Conservation (phyloP, 73 alveolate genomes). For the Halteria grandinella region DNA sequence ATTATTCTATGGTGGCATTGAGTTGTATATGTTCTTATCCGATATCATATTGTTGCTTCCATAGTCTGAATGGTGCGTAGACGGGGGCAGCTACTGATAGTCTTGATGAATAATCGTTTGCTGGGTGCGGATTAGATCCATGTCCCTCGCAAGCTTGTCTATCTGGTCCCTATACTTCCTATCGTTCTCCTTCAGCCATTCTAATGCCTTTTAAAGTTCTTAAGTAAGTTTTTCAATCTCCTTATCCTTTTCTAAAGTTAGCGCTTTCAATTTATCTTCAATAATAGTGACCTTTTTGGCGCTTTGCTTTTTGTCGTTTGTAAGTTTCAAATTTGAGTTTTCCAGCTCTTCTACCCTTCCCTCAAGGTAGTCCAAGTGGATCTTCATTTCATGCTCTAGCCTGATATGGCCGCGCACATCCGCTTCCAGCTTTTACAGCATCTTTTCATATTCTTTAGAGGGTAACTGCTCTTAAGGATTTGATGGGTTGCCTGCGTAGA, state of each 20-base stretch:
- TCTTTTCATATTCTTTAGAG: conserved; percentile 61
- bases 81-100: too few relatives aligned
- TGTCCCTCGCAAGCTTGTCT: conserved; percentile 1
- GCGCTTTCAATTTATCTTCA: conserved; percentile 23
- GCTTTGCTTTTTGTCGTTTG: conserved; percentile 3
- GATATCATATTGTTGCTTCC: too few relatives aligned
- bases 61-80: too few relatives aligned
- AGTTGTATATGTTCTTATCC: too few relatives aligned
- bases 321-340: conserved; percentile 9
- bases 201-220: not conserved
- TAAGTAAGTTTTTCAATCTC: not conserved
- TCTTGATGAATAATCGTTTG: too few relatives aligned
- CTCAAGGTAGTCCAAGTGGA: conserved; percentile 44
- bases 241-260: conserved; percentile 15
- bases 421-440: conserved; percentile 52
- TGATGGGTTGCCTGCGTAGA: too few relatives aligned
- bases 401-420: conserved; percentile 58
- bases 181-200: not conserved
- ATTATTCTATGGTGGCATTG: too few relatives aligned
- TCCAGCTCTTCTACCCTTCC: conserved; percentile 43
- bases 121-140: too few relatives aligned
- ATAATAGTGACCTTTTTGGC: conserved; percentile 9
- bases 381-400: conserved; percentile 55
- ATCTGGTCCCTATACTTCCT: not conserved
- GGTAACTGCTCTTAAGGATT: too few relatives aligned